Evolutionary conservation across 352 stramenopile species (phyloP).

Genomic region (Phytophthora lateralis): DNA sequence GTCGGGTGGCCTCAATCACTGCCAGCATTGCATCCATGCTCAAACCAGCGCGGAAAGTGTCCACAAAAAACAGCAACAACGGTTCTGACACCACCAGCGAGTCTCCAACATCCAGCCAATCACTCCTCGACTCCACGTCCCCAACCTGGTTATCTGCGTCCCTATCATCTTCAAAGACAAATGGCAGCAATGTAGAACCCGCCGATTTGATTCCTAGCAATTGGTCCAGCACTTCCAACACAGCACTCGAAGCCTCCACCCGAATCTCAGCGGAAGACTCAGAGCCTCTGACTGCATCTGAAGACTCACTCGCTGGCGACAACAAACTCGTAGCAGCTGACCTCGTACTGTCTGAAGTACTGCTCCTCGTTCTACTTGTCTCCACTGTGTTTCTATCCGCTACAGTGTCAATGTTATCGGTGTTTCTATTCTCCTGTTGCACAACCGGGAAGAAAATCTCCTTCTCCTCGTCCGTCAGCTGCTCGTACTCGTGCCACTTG

Average conservation of each 20-base stretch:
- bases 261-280: background rate
- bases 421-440: background rate
- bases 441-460: background rate
- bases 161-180: conserved; percentile 1
- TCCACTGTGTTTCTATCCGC: background rate
- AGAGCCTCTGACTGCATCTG: background rate
- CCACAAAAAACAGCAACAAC: background rate
- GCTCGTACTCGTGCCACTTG: background rate
- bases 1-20: background rate
- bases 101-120: background rate
- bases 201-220: background rate
- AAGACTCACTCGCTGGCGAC: background rate
- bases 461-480: background rate
- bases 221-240: conserved; percentile 1
- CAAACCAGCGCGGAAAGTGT: background rate
- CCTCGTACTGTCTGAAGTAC: background rate
- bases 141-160: background rate
- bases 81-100: background rate
- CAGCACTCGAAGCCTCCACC: background rate
- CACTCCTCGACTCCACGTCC: background rate
- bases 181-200: background rate
- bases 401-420: background rate
- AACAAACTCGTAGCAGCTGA: background rate
- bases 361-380: background rate
- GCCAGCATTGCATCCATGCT: background rate